Percentiles rank a stretch among this genome's conserved stretches.
Evolutionary conservation across 495 filamentous ascomycete species (phyloP).

Genomic region (Ramalina intermedia): DNA sequence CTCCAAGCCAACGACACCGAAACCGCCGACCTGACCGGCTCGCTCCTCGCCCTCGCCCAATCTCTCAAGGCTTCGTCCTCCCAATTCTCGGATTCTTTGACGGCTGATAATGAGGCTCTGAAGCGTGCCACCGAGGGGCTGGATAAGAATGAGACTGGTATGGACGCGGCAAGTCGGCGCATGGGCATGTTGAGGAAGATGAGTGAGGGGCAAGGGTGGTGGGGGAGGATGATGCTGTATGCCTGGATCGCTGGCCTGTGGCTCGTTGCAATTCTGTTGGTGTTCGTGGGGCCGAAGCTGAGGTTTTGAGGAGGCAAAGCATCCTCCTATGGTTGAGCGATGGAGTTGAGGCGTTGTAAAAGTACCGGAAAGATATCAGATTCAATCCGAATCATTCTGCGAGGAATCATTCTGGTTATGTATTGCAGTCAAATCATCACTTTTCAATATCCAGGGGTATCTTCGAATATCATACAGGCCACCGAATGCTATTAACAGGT

Average conservation of each 20-base stretch:
- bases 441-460: no score
- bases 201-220: slow-evolving; percentile 79
- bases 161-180: slow-evolving; percentile 56
- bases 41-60: slow-evolving; percentile 61
- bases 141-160: slow-evolving; percentile 55
- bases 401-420: no score
- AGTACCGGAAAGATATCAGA: no score
- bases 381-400: no score
- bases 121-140: slow-evolving; percentile 55
- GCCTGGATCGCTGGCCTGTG: slow-evolving; percentile 67
- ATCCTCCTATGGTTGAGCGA: no score
- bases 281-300: slow-evolving; percentile 72
- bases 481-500: background rate
- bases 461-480: background rate
- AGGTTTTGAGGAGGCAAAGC: slow-evolving; percentile 42
- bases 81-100: slow-evolving; percentile 53
- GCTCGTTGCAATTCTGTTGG: slow-evolving; percentile 57
- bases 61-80: slow-evolving; percentile 63
- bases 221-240: slow-evolving; percentile 73
- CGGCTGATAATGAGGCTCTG: slow-evolving; percentile 55
- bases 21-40: slow-evolving; percentile 71
- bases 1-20: slow-evolving; percentile 42
- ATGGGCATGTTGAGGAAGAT: slow-evolving; percentile 63
- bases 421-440: no score
- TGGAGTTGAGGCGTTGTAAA: no score